Base-by-base conservation (phyloP, 106 monocot species). In the Posidonia australis region DNA sequence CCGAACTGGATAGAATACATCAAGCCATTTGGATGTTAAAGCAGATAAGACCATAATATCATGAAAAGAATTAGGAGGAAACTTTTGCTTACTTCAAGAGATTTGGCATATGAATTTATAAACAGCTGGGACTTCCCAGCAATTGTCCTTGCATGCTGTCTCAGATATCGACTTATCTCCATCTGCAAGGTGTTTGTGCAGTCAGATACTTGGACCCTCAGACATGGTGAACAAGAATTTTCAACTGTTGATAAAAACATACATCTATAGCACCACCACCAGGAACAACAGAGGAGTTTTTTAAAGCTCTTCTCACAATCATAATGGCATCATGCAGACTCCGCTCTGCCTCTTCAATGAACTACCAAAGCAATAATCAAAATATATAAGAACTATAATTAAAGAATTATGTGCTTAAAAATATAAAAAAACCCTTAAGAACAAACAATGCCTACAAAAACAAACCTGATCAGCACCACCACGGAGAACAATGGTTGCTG, bases 191-290 rank as follows among this genome's bases (percentile, higher is more conserved):
- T 4, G 30, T 29, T 20, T 28, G 25, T 36, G 42, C n/a, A 44
- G 36, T 62, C 27, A 52, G 32, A 51, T 25, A 49, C 3, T 26
- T 29, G 27, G 14, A 13, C 9, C 0, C 14, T 58, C 36, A 19
- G 53, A 62, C 16, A 51, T 58, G 36, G 45, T 10, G 3, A 11
- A 47, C 9, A 10, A 27, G 27, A 16, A 13, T 13, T 28, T 16
- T n/a, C 25, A 58, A 16, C 16, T 58, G 28, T 29, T 14, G 13
- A 9, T 29, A 44, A 49, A 23, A 10, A 23, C 74, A 31, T 84
- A 99, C 98, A 86, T 99, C 98, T 55, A 99, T 91, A 56, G 98
- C 98, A 80, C 98, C 98, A 66, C 98, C 98, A 74, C 98, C 98
- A 30, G 98, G 58, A 47, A 99, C 98, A 68, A 99, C 80, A 58